Evolutionary conservation across 1,139 yeast species (phyloP).

Genomic region (Arxiozyma heterogenica): DNA sequence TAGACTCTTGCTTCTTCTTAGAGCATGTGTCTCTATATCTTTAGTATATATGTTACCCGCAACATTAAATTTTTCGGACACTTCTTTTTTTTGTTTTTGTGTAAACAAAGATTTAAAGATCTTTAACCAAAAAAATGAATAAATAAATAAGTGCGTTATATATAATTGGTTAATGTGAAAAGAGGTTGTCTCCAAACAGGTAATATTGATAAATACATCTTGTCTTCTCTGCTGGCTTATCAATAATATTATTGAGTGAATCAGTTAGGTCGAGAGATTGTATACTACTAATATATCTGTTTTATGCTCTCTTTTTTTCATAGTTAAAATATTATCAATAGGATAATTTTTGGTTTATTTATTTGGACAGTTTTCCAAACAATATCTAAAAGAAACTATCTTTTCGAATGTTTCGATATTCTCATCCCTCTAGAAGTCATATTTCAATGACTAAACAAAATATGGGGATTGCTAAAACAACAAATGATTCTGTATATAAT

Average conservation of each 20-base stretch:
- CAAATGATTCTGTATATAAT: neutral
- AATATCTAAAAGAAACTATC: neutral
- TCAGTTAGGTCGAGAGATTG: neutral
- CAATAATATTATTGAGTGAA: neutral
- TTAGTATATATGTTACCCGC: neutral
- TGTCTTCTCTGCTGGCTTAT: neutral
- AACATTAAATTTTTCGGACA: neutral
- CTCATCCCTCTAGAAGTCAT: slow-evolving; percentile 7
- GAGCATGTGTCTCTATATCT: neutral
- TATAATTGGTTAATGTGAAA: too few species aligned
- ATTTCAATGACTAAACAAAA: neutral
- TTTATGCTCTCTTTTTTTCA: too few species aligned
- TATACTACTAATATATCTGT: too few species aligned
- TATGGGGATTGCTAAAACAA: neutral
- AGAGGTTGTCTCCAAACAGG: neutral
- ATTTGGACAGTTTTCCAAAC: neutral
- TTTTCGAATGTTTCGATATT: slow-evolving; percentile 8
- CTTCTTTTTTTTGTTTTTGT: neutral
- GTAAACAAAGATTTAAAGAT: slow-evolving; percentile 3
- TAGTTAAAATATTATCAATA: neutral
- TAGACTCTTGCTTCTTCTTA: neutral
- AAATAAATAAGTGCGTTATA: neutral
- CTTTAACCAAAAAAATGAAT: neutral
- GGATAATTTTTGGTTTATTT: neutral
- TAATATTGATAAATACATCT: neutral